These are phyloP conservation scores for Hypomontagnella monticulosa DNA, from an alignment of 495 filamentous ascomycete species.

Conservation along the genomic window DNA sequence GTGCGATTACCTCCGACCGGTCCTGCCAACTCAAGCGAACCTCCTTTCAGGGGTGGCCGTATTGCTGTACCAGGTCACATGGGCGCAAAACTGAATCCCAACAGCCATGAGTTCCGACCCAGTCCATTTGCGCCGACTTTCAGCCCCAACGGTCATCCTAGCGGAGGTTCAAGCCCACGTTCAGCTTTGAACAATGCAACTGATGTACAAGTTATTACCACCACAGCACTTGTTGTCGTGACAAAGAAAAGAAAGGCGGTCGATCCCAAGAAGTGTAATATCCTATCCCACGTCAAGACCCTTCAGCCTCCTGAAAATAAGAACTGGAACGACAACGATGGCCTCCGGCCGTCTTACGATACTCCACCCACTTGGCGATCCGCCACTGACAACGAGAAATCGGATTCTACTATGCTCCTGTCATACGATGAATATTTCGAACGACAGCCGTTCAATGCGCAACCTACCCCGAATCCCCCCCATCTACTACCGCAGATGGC, in stretches of 20 bases:
- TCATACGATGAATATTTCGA: conserved; percentile 83
- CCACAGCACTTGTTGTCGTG: conserved; percentile 57
- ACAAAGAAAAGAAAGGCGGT: conserved; percentile 71
- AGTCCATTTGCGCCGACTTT: conserved; percentile 81
- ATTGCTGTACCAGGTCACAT: conserved; percentile 57
- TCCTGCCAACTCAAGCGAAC: conserved; percentile 59
- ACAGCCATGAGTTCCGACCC: conserved; percentile 84
- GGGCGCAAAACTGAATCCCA: conserved; percentile 79
- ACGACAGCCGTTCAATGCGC: conserved; percentile 61
- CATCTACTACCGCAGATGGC: conserved; percentile 64
- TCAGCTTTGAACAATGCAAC: conserved; percentile 59
- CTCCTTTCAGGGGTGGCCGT: conserved; percentile 58
- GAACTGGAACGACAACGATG: conserved; percentile 72
- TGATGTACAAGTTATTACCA: conserved; percentile 47
- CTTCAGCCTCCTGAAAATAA: conserved; percentile 76
- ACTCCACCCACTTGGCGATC: conserved; percentile 83
- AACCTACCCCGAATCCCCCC: conserved; percentile 73
- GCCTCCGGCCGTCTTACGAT: conserved; percentile 78
- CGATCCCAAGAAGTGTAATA: conserved; percentile 62
- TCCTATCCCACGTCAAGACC: conserved; percentile 75
- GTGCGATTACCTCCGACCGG: conserved; percentile 63
- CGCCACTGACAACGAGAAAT: conserved; percentile 67
- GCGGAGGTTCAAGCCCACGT: conserved; percentile 71
- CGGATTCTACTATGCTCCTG: conserved; percentile 63
- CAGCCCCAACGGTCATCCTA: conserved; percentile 71